phyloP scores from a whole-genome alignment of 371 early-diverging fungal species.

The Enteropsectra breve region DNA sequence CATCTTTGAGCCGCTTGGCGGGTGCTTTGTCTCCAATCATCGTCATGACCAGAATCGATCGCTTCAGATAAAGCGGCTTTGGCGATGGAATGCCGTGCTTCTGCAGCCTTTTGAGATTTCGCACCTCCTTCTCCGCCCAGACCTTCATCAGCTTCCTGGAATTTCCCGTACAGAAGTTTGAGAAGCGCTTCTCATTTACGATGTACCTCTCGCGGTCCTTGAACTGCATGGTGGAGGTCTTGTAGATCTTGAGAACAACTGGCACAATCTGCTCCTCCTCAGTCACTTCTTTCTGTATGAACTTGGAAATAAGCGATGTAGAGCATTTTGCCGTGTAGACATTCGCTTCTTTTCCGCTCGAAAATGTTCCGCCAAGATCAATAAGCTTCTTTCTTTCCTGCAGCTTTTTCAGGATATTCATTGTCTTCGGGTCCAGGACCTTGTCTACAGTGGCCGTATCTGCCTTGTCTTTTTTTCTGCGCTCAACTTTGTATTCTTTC shows the following conservation, averaged over 20 bases:
- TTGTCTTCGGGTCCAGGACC: conserved; percentile 88
- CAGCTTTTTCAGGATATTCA: conserved; percentile 85
- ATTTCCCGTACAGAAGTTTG: conserved; percentile 83
- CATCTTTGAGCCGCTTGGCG: conserved; percentile 63
- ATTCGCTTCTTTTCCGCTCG: conserved; percentile 82
- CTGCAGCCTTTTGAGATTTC: conserved; percentile 82
- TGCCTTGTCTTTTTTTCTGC: conserved; percentile 68
- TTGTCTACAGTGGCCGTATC: conserved; percentile 87
- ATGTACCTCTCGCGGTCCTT: conserved; percentile 96
- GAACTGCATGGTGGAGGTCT: conserved; percentile 90
- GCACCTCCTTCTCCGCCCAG: conserved; percentile 99
- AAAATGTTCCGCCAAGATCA: conserved; percentile 86
- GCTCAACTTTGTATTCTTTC: conserved; percentile 46
- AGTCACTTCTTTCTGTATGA: conserved; percentile 33
- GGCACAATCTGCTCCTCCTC: conserved; percentile 62
- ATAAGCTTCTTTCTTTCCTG: conserved; percentile 73
- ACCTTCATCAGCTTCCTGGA: conserved; percentile 95
- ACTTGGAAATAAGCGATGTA: conserved; percentile 42
- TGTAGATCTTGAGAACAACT: conserved; percentile 90
- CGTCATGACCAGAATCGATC: conserved; percentile 89
- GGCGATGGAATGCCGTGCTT: conserved; percentile 84
- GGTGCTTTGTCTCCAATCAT: conserved; percentile 79
- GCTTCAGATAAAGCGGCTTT: conserved; percentile 75
- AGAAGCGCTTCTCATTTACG: conserved; percentile 84
- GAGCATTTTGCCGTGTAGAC: conserved; percentile 46